A percentile compares a stretch with the other conserved stretches of the same genome.
These are phyloP conservation scores for Tuber indicum DNA, from an alignment of 495 filamentous ascomycete genomes.

Conservation along the genomic window DNA sequence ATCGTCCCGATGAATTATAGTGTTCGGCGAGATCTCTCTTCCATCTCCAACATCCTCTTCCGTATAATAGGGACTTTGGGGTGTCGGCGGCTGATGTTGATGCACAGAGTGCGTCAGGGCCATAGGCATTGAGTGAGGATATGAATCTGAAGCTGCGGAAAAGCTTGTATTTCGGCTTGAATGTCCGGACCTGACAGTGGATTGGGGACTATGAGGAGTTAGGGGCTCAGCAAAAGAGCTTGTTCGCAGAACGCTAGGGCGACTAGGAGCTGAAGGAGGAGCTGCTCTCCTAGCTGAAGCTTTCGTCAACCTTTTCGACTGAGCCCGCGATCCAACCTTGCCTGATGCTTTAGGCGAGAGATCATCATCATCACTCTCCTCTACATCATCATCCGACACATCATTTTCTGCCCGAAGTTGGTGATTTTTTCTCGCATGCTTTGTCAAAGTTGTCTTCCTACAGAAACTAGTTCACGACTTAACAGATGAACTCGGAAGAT, in stretches of 20 bases:
- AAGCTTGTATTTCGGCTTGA: conserved; percentile 40
- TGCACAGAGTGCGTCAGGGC: conserved; percentile 29
- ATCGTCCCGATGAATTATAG: conserved; percentile 50
- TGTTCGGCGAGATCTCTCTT: conserved; percentile 41
- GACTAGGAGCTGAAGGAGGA: conserved; percentile 21
- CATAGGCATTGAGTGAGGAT: conserved; percentile 32
- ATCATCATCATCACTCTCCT: conserved; percentile 53
- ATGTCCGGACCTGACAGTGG: conserved; percentile 25
- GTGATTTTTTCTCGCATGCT: conserved; percentile 67
- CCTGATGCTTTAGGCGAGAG: conserved; percentile 49
- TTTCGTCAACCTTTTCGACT: conserved; percentile 31
- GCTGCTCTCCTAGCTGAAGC: conserved; percentile 21
- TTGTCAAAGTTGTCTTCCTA: conserved; percentile 81
- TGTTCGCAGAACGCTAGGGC: conserved; percentile 27
- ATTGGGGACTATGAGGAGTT: conserved; percentile 40
- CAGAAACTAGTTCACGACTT: conserved; percentile 58
- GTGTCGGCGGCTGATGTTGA: conserved; percentile 40
- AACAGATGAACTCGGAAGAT: conserved; percentile 35
- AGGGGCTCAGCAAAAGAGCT: conserved; percentile 37
- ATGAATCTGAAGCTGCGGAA: conserved; percentile 34
- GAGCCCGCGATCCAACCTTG: conserved; percentile 41
- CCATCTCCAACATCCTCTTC: conserved; percentile 36
- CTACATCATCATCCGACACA: conserved; percentile 50
- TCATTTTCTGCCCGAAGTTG: conserved; percentile 52
- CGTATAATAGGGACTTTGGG: conserved; percentile 40